These are phyloP conservation scores for Allomyces macrogynus DNA, from an alignment of 192 early-diverging fungal species.

Conservation along the genomic window DNA sequence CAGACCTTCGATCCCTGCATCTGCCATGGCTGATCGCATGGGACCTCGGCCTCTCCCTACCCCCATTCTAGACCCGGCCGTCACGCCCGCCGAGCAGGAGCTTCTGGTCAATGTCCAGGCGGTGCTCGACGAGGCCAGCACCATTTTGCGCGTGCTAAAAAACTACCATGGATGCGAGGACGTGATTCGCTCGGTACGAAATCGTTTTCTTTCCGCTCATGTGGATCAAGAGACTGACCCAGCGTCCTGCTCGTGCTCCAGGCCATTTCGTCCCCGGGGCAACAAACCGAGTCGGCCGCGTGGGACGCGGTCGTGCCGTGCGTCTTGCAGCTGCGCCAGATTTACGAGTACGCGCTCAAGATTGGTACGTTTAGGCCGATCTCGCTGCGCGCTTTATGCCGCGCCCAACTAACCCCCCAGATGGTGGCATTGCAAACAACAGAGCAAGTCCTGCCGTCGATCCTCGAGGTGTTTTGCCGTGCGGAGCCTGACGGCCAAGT, in stretches of 20 bases:
- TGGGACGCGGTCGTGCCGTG: conserved; percentile 71
- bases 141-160: not conserved
- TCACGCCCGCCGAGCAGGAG: no score
- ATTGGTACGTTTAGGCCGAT: conserved; percentile 36
- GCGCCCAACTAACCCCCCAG: not conserved
- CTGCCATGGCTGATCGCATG: no score
- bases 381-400: not conserved
- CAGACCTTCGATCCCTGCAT: not conserved
- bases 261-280: conserved; percentile 67
- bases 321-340: conserved; percentile 51
- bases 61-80: no score
- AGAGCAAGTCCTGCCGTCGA: conserved; percentile 39
- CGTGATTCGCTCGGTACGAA: not conserved
- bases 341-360: conserved; percentile 56
- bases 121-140: not conserved
- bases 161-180: not conserved
- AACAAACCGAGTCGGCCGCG: conserved; percentile 67
- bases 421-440: not conserved
- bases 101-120: not conserved
- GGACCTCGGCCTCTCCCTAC: no score
- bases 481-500: conserved; percentile 26
- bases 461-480: conserved; percentile 44
- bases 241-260: conserved; percentile 4
- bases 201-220: not conserved
- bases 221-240: not conserved